Evolutionary conservation across 2,329 filamentous ascomycete species (phyloP).

Genomic region (Aureobasidium uvarum): DNA sequence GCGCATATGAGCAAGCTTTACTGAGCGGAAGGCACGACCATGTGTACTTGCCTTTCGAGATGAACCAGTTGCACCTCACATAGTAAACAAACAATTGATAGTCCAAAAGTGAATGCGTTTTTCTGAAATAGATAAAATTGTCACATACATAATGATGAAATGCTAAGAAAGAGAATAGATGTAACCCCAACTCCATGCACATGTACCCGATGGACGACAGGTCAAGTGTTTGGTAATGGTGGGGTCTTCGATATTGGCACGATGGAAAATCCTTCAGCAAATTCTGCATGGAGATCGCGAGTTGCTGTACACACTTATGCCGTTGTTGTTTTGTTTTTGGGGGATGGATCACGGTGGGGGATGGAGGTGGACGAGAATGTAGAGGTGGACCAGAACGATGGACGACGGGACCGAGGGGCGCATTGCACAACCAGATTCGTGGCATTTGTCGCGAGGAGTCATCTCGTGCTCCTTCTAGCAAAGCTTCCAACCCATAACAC

Average conservation of each 20-base stretch:
- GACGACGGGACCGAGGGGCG: conserved; percentile 2
- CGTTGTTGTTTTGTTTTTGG: conserved; percentile 34
- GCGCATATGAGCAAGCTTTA: neutral
- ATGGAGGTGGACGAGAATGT: conserved; percentile 15
- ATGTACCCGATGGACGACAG: conserved; percentile 52
- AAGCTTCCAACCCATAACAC: conserved; percentile 27
- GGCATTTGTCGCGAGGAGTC: conserved; percentile 27
- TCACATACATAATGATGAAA: conserved; percentile 4
- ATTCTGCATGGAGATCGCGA: conserved; percentile 56
- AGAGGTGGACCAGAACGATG: neutral
- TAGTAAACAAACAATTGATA: neutral
- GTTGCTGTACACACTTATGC: conserved; percentile 74
- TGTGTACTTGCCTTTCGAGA: neutral
- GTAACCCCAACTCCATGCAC: conserved; percentile 65
- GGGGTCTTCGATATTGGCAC: conserved; percentile 60
- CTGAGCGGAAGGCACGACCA: neutral
- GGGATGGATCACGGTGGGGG: neutral
- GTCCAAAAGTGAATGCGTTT: neutral
- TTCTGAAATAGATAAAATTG: neutral
- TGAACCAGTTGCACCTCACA: neutral
- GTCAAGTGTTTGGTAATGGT: conserved; percentile 67
- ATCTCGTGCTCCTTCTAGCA: conserved; percentile 26
- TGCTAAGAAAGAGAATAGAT: conserved; percentile 36
- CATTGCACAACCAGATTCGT: conserved; percentile 28
- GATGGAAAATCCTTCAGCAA: conserved; percentile 64